These are phyloP conservation scores for Didymella segeticola DNA, from an alignment of 2,329 filamentous ascomycete genomes.

Conservation along the genomic window DNA sequence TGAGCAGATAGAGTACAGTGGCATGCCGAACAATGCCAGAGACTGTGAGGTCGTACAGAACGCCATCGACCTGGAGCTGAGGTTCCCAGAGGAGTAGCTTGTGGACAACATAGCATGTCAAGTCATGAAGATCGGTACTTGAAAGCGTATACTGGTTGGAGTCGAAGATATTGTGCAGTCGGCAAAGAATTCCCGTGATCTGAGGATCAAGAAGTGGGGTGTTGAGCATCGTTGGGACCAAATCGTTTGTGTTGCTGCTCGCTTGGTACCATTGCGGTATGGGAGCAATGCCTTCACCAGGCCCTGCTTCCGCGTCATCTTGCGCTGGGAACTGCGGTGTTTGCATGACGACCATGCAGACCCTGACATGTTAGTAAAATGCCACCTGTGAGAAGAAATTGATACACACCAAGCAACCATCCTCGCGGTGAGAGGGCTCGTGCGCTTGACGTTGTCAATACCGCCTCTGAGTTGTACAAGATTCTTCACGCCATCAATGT, in stretches of 20 bases:
- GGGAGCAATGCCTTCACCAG: constrained; percentile 58
- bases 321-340: constrained; percentile 61
- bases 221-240: constrained; percentile 18
- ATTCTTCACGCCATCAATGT: constrained; percentile 59
- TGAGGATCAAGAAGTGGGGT: constrained; percentile 43
- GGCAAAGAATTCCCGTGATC: constrained; percentile 50
- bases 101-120: constrained; percentile 63
- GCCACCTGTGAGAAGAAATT: not conserved
- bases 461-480: constrained; percentile 60
- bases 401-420: constrained; percentile 61
- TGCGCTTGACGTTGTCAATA: constrained; percentile 56
- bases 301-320: constrained; percentile 56
- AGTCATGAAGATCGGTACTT: constrained; percentile 59
- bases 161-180: constrained; percentile 55
- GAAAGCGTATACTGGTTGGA: constrained; percentile 39
- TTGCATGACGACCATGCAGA: constrained; percentile 63
- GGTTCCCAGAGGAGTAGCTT: constrained; percentile 50
- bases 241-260: constrained; percentile 3
- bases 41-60: constrained; percentile 17
- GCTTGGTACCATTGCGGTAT: constrained; percentile 58
- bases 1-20: constrained; percentile 60
- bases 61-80: constrained; percentile 12
- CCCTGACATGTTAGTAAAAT: constrained; percentile 50
- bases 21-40: constrained; percentile 53
- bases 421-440: constrained; percentile 61